These are phyloP conservation scores for Camellia lanceoleosa DNA, from an alignment of 148 eudicot genomes.

Conservation along the genomic window DNA sequence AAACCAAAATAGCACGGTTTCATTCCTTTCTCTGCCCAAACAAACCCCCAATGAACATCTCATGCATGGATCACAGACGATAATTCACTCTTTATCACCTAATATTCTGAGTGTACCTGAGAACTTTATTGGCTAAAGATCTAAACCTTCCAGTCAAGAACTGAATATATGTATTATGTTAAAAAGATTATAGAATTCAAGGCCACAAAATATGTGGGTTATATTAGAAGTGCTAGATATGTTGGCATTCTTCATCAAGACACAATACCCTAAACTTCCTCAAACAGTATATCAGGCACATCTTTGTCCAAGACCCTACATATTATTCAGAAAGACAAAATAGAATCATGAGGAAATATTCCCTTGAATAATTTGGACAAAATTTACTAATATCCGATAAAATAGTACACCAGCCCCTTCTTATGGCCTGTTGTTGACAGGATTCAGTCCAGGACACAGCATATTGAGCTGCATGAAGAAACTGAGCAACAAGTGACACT, in stretches of 20 bases:
- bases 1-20: too few relatives aligned
- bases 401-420: background rate
- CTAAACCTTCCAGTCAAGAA: too few relatives aligned
- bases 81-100: too few relatives aligned
- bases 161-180: too few relatives aligned
- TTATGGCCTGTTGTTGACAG: constrained; percentile 1
- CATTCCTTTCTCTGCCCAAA: too few relatives aligned
- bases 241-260: background rate
- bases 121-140: too few relatives aligned
- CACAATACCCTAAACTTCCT: background rate
- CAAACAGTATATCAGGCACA: constrained; percentile 1
- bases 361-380: constrained; percentile 20
- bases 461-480: constrained; percentile 10
- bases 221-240: background rate
- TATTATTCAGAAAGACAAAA: constrained; percentile 18
- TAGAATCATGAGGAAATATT: constrained; percentile 32
- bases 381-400: constrained; percentile 1
- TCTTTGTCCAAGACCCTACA: constrained; percentile 30
- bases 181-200: background rate
- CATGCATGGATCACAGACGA: too few relatives aligned
- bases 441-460: constrained; percentile 24
- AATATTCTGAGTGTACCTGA: too few relatives aligned
- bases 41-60: background rate
- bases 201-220: background rate
- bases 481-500: background rate